phyloP scores from a whole-genome alignment of 2,329 filamentous ascomycete genomes.

The Onygenales sp. region DNA sequence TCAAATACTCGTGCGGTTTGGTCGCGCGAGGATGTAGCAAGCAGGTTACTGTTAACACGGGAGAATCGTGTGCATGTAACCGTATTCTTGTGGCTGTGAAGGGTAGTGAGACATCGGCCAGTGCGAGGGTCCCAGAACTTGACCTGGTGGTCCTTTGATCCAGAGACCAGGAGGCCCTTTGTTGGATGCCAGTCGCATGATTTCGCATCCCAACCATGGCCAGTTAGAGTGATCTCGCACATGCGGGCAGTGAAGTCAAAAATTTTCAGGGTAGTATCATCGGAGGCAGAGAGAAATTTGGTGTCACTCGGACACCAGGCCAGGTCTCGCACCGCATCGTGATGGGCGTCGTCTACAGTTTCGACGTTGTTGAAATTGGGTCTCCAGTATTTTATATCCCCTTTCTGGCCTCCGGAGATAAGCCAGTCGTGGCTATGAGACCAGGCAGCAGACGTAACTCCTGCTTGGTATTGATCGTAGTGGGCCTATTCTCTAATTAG shows the following conservation, averaged over 20 bases:
- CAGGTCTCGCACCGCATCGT: conserved; percentile 80
- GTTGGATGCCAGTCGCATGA: conserved; percentile 95
- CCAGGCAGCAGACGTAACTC: conserved; percentile 48
- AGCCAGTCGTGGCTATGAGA: conserved; percentile 97
- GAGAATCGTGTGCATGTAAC: conserved; percentile 92
- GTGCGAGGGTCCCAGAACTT: conserved; percentile 98
- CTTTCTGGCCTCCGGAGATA: conserved; percentile 88
- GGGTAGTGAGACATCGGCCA: conserved; percentile 78
- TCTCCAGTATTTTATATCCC: conserved; percentile 96
- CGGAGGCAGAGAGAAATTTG: conserved; percentile 93
- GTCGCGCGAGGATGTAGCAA: conserved; percentile 88
- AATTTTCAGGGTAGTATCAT: conserved; percentile 88
- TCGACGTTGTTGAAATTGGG: conserved; percentile 99
- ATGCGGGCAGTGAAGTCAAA: conserved; percentile 87
- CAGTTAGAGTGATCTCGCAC: conserved; percentile 73
- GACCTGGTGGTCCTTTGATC: conserved; percentile 93
- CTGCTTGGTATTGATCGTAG: conserved; percentile 47
- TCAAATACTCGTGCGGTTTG: conserved; percentile 91
- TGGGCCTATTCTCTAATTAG: conserved; percentile 50
- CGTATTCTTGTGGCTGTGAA: conserved; percentile 95
- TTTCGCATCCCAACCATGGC: conserved; percentile 98
- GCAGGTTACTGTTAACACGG: conserved; percentile 67
- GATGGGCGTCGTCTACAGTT: conserved; percentile 74
- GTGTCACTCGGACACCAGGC: conserved; percentile 89
- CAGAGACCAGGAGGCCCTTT: conserved; percentile 87